Evolutionary conservation across 2,329 filamentous ascomycete species (phyloP).

Genomic region (Fusarium haematococcum): DNA sequence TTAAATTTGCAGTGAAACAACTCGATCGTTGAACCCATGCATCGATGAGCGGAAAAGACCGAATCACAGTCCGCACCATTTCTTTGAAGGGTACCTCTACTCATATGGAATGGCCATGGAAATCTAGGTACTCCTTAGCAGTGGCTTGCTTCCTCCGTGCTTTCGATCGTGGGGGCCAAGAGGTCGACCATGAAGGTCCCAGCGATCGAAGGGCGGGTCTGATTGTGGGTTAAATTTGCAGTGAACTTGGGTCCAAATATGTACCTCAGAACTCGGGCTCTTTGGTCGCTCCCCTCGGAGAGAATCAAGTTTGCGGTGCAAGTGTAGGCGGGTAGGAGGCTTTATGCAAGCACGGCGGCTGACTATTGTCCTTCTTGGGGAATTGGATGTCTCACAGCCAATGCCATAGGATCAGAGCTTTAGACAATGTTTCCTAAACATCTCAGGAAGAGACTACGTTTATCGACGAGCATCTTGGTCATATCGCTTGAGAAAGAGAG

Average conservation of each 20-base stretch:
- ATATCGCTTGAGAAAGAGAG: background rate
- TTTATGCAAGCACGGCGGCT: too few species aligned
- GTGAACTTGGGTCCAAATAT: background rate
- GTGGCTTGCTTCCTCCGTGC: background rate
- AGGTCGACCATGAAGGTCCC: background rate
- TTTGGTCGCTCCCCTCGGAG: background rate
- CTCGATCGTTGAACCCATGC: background rate
- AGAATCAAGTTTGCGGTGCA: background rate
- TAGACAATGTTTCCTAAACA: too few species aligned
- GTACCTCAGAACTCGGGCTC: background rate
- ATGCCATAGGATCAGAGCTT: background rate
- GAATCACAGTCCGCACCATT: background rate
- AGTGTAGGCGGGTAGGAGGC: background rate
- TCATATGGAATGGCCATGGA: background rate
- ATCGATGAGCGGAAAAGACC: background rate
- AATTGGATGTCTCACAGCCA: background rate
- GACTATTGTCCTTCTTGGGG: too few species aligned
- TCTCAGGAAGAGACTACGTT: background rate
- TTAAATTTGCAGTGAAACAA: background rate
- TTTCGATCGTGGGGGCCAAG: background rate
- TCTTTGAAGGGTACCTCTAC: background rate
- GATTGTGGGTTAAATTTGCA: background rate
- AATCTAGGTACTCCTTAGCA: background rate
- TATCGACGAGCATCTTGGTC: background rate
- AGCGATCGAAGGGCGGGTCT: background rate